These are phyloP conservation scores for Penicillium waksmanii DNA, from an alignment of 495 filamentous ascomycete species.

Conservation along the genomic window DNA sequence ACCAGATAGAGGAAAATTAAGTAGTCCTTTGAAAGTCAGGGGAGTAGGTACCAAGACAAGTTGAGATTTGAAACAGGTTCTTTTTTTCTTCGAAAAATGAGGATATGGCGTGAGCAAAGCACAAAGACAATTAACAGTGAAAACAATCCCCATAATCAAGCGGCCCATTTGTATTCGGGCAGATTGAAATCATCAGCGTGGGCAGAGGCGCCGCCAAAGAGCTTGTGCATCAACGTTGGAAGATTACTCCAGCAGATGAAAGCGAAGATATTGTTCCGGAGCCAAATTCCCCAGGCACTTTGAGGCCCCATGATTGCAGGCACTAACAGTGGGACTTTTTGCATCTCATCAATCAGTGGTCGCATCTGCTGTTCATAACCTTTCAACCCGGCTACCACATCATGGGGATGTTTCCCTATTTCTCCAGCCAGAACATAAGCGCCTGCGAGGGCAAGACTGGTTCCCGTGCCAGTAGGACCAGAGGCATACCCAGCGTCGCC, in stretches of 20 bases:
- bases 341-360: slow-evolving; percentile 43
- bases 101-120: no score
- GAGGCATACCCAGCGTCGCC: slow-evolving; percentile 47
- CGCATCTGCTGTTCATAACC: slow-evolving; percentile 47
- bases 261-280: slow-evolving; percentile 20
- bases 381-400: slow-evolving; percentile 38
- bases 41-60: no score
- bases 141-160: no score
- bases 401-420: slow-evolving; percentile 30
- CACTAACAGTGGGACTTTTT: slow-evolving; percentile 35
- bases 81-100: no score
- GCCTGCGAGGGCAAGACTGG: slow-evolving; percentile 45
- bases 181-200: slow-evolving; percentile 1
- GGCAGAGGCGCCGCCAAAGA: slow-evolving; percentile 3
- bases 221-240: slow-evolving; percentile 9
- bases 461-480: slow-evolving; percentile 48
- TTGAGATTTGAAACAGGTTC: no score
- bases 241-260: slow-evolving; percentile 21
- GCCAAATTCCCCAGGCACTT: slow-evolving; percentile 42
- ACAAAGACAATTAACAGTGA: no score
- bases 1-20: no score
- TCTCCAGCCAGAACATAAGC: slow-evolving; percentile 56
- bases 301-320: slow-evolving; percentile 37
- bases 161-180: slow-evolving; percentile 5
- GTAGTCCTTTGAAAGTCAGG: no score